Conservation (phyloP, 164 flowering plant genomes). For the Warburgia ugandensis region DNA sequence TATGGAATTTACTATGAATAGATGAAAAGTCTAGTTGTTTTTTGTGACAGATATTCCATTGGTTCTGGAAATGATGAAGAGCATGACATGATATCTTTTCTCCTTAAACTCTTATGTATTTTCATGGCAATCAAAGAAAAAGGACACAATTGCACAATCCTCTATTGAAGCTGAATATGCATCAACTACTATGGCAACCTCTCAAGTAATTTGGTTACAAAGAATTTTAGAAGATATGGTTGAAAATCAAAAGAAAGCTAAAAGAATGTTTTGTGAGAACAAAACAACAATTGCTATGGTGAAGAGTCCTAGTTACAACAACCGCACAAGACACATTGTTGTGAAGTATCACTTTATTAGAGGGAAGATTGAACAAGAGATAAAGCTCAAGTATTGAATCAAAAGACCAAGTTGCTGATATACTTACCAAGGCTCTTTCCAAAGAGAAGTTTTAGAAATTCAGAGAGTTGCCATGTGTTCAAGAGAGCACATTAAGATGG, state of each 20-base stretch:
- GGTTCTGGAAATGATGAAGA: too few relatives aligned
- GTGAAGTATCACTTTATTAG: neutral
- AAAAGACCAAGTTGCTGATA: neutral
- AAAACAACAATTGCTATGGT: neutral
- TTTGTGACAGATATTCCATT: too few relatives aligned
- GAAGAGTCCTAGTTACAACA: neutral
- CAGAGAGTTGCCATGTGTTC: neutral
- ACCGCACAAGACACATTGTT: neutral
- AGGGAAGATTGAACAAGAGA: neutral
- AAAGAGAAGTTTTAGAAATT: neutral
- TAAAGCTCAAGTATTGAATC: neutral
- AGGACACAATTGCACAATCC: too few relatives aligned
- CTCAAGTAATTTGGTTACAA: conserved; percentile 7
- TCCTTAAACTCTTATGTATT: too few relatives aligned
- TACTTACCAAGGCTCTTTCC: neutral
- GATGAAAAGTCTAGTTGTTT: too few relatives aligned
- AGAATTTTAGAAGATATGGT: conserved; percentile 2
- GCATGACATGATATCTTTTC: too few relatives aligned
- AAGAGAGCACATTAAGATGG: too few relatives aligned
- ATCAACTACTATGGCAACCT: conserved; percentile 3
- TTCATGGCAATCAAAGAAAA: too few relatives aligned
- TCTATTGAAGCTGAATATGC: conserved; percentile 13
- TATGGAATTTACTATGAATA: too few relatives aligned
- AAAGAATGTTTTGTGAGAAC: neutral
- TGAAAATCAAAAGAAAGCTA: neutral